phyloP scores from a whole-genome alignment of 768 basidiomycete species.

The Mycena vitilis region DNA sequence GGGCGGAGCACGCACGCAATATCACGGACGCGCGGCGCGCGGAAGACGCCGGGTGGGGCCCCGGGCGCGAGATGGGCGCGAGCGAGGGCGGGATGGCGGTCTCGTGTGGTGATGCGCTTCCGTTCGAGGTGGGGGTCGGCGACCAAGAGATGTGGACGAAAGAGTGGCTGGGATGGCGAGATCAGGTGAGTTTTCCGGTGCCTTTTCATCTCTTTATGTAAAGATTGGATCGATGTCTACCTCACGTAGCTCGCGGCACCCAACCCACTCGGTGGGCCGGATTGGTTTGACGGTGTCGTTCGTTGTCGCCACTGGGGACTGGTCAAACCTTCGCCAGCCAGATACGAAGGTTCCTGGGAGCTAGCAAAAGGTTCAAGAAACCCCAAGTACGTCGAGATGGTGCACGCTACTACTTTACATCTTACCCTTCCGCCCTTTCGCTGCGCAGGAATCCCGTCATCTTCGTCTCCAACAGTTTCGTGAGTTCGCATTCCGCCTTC shows the following conservation, averaged over 20 bases:
- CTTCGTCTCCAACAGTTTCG: constrained; percentile 33
- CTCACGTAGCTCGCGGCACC: constrained; percentile 14
- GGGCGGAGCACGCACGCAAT: constrained; percentile 21
- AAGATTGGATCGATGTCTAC: too few species aligned
- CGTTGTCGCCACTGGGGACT: constrained; percentile 28
- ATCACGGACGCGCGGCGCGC: constrained; percentile 28
- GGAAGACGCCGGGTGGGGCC: constrained; percentile 25
- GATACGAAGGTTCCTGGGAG: constrained; percentile 28
- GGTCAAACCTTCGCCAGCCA: constrained; percentile 19
- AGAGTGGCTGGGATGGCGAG: constrained; percentile 27
- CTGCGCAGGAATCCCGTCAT: constrained; percentile 25
- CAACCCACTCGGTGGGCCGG: constrained; percentile 29
- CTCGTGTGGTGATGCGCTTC: constrained; percentile 30
- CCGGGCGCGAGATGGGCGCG: constrained; percentile 24
- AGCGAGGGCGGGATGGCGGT: constrained; percentile 29
- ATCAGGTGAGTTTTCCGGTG: constrained; percentile 25
- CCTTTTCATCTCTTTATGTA: too few species aligned
- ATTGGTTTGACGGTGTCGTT: constrained; percentile 17
- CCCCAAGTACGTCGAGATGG: constrained; percentile 10
- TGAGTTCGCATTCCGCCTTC: constrained; percentile 1
- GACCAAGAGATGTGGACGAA: constrained; percentile 28
- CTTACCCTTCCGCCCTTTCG: neutral
- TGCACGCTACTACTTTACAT: neutral
- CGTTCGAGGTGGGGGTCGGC: constrained; percentile 7
- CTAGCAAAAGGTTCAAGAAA: constrained; percentile 16